Evolutionary conservation across 2,329 filamentous ascomycete genomes (phyloP).

Genomic region (Claviceps sp.): DNA sequence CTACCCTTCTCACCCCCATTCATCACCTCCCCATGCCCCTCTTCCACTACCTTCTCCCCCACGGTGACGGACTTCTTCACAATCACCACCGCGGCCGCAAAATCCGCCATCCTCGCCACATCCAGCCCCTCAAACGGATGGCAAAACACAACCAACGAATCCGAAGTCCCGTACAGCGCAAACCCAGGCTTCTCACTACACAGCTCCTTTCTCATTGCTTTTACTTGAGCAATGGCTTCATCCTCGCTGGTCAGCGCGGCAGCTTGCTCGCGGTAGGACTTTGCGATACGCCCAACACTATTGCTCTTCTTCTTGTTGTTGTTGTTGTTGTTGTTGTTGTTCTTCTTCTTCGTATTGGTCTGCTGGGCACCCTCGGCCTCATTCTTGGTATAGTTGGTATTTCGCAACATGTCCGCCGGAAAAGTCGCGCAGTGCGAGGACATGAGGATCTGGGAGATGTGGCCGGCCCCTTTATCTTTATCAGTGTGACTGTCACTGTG

Average conservation of each 20-base stretch:
- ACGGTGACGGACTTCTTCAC: background rate
- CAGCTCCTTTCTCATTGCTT: background rate
- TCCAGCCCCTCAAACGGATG: conserved; percentile 1
- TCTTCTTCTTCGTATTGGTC: no score
- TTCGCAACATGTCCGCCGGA: conserved; percentile 3
- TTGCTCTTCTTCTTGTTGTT: conserved; percentile 2
- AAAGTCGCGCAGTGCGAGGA: conserved; percentile 7
- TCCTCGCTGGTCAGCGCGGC: background rate
- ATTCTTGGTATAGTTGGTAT: conserved; percentile 6
- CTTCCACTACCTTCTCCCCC: background rate
- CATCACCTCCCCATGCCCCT: background rate
- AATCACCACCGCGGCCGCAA: background rate
- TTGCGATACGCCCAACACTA: conserved; percentile 16
- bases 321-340: conserved; percentile 7
- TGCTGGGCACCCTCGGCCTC: conserved; percentile 8
- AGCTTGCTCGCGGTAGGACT: background rate
- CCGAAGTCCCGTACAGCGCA: conserved; percentile 1
- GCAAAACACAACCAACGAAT: conserved; percentile 1
- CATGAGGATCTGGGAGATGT: conserved; percentile 17
- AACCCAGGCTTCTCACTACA: background rate
- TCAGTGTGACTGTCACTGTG: background rate
- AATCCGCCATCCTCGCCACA: conserved; percentile 2
- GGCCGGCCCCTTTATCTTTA: conserved; percentile 2
- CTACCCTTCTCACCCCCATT: background rate
- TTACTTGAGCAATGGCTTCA: background rate